phyloP scores from a whole-genome alignment of 306 rosid genomes.

The Abrus pulchellus region DNA sequence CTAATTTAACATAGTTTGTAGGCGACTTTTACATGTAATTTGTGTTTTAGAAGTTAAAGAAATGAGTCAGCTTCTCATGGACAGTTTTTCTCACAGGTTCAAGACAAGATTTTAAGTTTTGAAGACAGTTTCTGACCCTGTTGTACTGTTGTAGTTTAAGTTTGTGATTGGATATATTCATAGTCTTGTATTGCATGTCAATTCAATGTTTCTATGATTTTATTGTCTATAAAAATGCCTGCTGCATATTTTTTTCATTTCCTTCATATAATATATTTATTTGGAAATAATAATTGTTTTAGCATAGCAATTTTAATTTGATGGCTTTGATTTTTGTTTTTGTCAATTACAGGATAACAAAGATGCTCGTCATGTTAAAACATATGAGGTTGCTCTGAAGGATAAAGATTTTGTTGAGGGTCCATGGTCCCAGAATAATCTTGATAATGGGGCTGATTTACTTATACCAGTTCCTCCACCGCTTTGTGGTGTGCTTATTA shows the following conservation, averaged over 20 bases:
- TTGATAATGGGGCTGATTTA: slow-evolving; percentile 95
- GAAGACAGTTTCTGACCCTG: slow-evolving; percentile 19
- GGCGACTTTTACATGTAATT: neutral
- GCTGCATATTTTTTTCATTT: neutral
- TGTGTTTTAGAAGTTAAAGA: neutral
- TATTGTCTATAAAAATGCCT: neutral
- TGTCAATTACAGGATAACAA: slow-evolving; percentile 82
- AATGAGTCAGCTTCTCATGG: neutral
- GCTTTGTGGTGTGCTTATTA: slow-evolving; percentile 93
- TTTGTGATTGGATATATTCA: slow-evolving; percentile 13
- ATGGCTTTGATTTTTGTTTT: slow-evolving; percentile 44
- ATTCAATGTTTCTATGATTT: slow-evolving; percentile 10
- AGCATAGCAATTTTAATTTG: slow-evolving; percentile 15
- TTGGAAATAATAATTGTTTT: neutral
- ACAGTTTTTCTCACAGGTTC: neutral
- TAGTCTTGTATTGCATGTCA: neutral
- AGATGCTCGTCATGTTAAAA: slow-evolving; percentile 97
- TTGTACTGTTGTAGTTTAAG: slow-evolving; percentile 22
- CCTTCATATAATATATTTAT: slow-evolving; percentile 9
- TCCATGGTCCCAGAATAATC: slow-evolving; percentile 96
- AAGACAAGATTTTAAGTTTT: neutral
- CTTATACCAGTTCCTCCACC: slow-evolving; percentile 98
- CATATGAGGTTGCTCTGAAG: slow-evolving; percentile 95
- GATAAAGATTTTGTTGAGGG: slow-evolving; percentile 99
- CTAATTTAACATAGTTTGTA: slow-evolving; percentile 14